A percentile compares a stretch with the other conserved stretches of the same genome.
phyloP scores from a whole-genome alignment of 352 stramenopile species.

The Pythium utonaiense region DNA sequence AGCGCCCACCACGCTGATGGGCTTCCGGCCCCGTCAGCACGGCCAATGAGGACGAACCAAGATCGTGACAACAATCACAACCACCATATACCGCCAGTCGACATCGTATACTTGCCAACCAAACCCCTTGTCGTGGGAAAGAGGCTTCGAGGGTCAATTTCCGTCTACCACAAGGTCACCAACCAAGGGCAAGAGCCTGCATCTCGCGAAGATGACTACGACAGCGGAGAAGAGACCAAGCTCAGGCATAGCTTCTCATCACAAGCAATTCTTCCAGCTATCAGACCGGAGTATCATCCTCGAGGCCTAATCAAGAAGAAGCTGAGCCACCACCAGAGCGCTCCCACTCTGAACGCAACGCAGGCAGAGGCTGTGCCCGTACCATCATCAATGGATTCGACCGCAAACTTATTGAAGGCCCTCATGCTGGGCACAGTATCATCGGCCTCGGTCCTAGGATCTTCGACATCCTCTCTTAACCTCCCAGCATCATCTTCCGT shows the following conservation, averaged over 20 bases:
- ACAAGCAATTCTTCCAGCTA: constrained; percentile 19
- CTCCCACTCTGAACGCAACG: not conserved
- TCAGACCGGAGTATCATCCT: constrained; percentile 1
- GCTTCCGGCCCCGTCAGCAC: constrained; percentile 21
- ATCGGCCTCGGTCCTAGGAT: constrained; percentile 14
- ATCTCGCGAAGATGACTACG: not conserved
- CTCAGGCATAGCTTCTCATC: constrained; percentile 8
- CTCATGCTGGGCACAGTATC: constrained; percentile 26
- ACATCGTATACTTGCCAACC: constrained; percentile 59
- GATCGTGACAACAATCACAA: constrained; percentile 11
- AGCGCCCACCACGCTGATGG: constrained; percentile 6
- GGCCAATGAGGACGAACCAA: constrained; percentile 22
- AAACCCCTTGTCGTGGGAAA: constrained; percentile 33
- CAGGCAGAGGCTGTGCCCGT: not conserved
- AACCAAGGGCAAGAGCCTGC: constrained; percentile 3
- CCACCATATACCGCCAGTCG: constrained; percentile 24
- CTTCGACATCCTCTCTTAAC: not conserved
- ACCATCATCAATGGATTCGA: constrained; percentile 19
- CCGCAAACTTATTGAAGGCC: constrained; percentile 27
- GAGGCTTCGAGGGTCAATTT: constrained; percentile 17
- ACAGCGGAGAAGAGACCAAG: not conserved
- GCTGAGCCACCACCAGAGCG: not conserved
- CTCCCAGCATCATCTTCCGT: constrained; percentile 7
- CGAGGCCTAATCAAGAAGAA: not conserved
- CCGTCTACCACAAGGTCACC: constrained; percentile 19